phyloP scores from a whole-genome alignment of 768 basidiomycete genomes.

The Rhizopogon vinicolor region DNA sequence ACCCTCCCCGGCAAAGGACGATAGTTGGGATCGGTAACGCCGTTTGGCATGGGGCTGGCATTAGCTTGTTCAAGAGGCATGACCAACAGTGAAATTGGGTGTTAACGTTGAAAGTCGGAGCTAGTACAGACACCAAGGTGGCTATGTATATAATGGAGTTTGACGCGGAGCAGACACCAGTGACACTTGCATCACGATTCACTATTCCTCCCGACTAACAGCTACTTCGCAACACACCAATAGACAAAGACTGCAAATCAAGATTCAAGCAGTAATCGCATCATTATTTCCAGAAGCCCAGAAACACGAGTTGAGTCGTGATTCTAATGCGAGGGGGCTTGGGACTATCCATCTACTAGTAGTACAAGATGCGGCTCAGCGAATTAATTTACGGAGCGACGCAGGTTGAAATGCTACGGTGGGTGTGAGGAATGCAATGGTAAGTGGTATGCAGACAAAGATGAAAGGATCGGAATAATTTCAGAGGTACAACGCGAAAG shows the following conservation, averaged over 20 bases:
- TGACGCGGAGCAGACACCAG: no score
- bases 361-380: slow-evolving; percentile 22
- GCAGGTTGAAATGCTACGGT: slow-evolving; percentile 31
- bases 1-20: slow-evolving; percentile 67
- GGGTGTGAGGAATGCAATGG: slow-evolving; percentile 1
- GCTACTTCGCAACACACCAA: no score
- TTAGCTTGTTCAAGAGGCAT: slow-evolving; percentile 38
- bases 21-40: slow-evolving; percentile 61
- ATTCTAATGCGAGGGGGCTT: slow-evolving; percentile 27
- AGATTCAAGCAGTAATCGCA: slow-evolving; percentile 17
- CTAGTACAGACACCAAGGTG: not conserved
- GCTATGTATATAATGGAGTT: no score
- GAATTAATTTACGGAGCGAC: slow-evolving; percentile 14
- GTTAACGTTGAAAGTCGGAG: not conserved
- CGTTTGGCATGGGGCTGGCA: slow-evolving; percentile 51
- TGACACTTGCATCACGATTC: no score
- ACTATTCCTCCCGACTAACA: no score
- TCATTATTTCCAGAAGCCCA: slow-evolving; percentile 30
- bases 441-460: slow-evolving; percentile 5
- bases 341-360: slow-evolving; percentile 20
- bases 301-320: slow-evolving; percentile 30
- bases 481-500: slow-evolving; percentile 7
- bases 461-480: slow-evolving; percentile 6
- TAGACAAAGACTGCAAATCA: not conserved
- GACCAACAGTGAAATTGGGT: slow-evolving; percentile 9